These are phyloP conservation scores for Fusarium decemcellulare DNA, from an alignment of 2,329 filamentous ascomycete species.

Conservation along the genomic window DNA sequence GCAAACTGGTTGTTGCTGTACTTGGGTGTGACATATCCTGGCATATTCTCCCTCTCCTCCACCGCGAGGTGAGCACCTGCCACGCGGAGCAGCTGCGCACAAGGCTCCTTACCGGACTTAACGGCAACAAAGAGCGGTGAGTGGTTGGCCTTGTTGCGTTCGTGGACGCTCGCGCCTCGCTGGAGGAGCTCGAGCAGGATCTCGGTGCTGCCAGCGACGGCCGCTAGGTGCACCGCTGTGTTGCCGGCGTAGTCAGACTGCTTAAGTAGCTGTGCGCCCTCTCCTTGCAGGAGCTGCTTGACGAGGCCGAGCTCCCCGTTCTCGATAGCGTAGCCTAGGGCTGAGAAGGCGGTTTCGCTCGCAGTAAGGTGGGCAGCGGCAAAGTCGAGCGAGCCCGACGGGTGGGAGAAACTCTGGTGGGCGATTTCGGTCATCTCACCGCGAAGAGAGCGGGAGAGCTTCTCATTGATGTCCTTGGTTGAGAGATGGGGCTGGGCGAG, in stretches of 20 bases:
- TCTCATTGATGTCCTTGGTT: constrained; percentile 74
- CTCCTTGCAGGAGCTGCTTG: constrained; percentile 75
- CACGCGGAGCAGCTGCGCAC: constrained; percentile 67
- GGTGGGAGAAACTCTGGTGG: constrained; percentile 82
- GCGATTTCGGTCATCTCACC: constrained; percentile 88
- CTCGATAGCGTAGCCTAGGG: constrained; percentile 84
- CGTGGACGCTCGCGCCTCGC: constrained; percentile 76
- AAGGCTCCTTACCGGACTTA: constrained; percentile 68
- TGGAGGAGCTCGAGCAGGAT: constrained; percentile 72
- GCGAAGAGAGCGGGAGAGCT: constrained; percentile 82
- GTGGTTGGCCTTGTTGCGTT: constrained; percentile 75
- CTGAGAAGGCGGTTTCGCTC: constrained; percentile 77
- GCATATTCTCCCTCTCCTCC: constrained; percentile 54
- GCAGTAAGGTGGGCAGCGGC: constrained; percentile 60
- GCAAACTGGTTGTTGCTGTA: constrained; percentile 19
- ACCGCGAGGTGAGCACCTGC: constrained; percentile 71
- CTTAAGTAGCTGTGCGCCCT: constrained; percentile 77
- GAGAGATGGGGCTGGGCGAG: constrained; percentile 77
- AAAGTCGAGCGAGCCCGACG: constrained; percentile 66
- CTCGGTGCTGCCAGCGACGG: constrained; percentile 66
- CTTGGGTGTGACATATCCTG: constrained; percentile 41
- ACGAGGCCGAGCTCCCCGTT: constrained; percentile 78
- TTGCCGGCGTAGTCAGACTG: constrained; percentile 87
- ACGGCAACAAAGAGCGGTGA: constrained; percentile 76
- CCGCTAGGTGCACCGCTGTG: constrained; percentile 74